phyloP scores from a whole-genome alignment of 495 filamentous ascomycete species.

The Penicillium psychrofluorescens region DNA sequence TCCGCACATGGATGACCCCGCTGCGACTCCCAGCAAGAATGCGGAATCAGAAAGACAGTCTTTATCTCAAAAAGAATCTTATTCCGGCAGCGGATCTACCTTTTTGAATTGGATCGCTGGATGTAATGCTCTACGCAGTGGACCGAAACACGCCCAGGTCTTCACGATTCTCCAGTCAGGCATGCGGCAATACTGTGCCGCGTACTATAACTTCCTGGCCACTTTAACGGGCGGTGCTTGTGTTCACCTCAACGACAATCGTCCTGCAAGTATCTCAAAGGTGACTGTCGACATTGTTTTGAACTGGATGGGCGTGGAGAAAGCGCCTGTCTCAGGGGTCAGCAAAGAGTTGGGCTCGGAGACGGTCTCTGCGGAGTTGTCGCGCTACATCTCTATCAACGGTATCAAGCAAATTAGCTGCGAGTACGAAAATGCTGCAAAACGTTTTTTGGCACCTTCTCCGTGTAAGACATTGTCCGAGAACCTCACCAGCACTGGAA shows the following conservation, averaged over 20 bases:
- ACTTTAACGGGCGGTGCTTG: constrained; percentile 30
- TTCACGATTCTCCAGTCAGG: constrained; percentile 20
- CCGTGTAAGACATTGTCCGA: not conserved
- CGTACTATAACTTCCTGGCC: constrained; percentile 29
- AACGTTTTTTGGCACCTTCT: constrained; percentile 2
- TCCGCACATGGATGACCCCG: constrained; percentile 27
- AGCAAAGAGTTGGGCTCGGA: not conserved
- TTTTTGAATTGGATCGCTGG: constrained; percentile 38
- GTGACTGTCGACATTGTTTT: constrained; percentile 34
- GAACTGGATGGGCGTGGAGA: constrained; percentile 41
- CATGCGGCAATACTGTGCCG: not conserved
- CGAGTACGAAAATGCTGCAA: not conserved
- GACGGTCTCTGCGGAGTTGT: constrained; percentile 6
- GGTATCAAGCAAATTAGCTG: constrained; percentile 2
- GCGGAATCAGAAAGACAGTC: not conserved
- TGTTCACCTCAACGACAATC: constrained; percentile 13
- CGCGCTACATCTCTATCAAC: not conserved
- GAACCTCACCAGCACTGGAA: not conserved
- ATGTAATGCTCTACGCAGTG: constrained; percentile 12
- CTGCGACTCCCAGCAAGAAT: constrained; percentile 7
- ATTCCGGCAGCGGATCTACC: constrained; percentile 17
- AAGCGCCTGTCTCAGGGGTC: constrained; percentile 9
- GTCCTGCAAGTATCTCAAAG: constrained; percentile 25
- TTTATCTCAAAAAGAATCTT: constrained; percentile 9
- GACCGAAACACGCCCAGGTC: constrained; percentile 29